Base-by-base conservation (phyloP, 345 rosid species). In the Chamaenerion angustifolium region DNA sequence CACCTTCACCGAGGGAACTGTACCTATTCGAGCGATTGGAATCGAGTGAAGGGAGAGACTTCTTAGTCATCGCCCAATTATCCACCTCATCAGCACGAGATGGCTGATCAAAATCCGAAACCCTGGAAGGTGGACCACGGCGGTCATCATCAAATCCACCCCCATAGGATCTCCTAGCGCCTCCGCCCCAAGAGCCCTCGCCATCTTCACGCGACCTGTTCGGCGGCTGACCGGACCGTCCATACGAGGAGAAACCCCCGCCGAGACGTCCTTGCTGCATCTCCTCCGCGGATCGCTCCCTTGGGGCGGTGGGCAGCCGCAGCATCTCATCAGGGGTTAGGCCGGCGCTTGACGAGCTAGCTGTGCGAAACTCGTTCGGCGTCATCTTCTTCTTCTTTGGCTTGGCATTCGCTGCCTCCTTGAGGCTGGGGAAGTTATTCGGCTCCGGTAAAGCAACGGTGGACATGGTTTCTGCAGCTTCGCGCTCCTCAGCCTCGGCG, bases 51-150 rank as follows among this genome's bases (percentile, higher is more conserved):
- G 85, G 77, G 16, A 71, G 55, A 1, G 76, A 0, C 48, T 77
- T 86, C 73, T 93, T 93, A 16, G 52, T 65, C 74, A 57, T 67
- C 42, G 88, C 85, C 99, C 99, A 93, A 25, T 85, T 87, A 66
- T 84, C 95, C 46, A 50, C 80, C 67, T 82, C 95, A 52, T 93
- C 96, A 4, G 95, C 95, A n/a, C 99, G 72, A 51, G 99, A 88
- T 0, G 74, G 75, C 51, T 76, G 95, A 54, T 80, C 95, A 46
- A 73, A 77, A 51, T 82, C 93, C 52, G 89, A 74, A 80, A 63
- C 84, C 90, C 95, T 84, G 68, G 88, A 57, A 48, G 77, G 55
- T 0, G 68, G 66, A 48, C 55, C 7, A 8, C 86, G 69, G 27
- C 81, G 81, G 19, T 86, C 94, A n/a, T 83, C 94, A 11, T 86